A percentile compares a stretch with the other conserved stretches of the same genome.
These are phyloP conservation scores for cucumber (Cucumis sativus) DNA, from an alignment of 306 rosid species.

Conservation along the genomic window Cucumber_9930_V3 NC_026658.2:18002001-18002500, in stretches of 20 bases:
- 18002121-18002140: neutral
- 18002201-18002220: constrained; percentile 57
- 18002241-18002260: constrained; percentile 19
- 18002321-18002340: constrained; percentile 50
- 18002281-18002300: constrained; percentile 90
- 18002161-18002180: neutral
- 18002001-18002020: neutral
- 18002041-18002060: neutral
- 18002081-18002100: neutral
- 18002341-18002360: constrained; percentile 49
- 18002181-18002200: neutral
- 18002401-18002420: neutral
- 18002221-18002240: constrained; percentile 25
- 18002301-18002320: constrained; percentile 70
- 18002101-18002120: neutral
- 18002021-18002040: neutral
- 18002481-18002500: neutral
- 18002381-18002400: neutral
- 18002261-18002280: constrained; percentile 71
- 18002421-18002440: neutral
- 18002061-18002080: neutral
- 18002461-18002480: neutral
- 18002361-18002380: constrained; percentile 12
- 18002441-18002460: constrained; percentile 11
- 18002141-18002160: neutral